phyloP scores from a whole-genome alignment of 2,329 filamentous ascomycete species.

The Fusarium buharicum region DNA sequence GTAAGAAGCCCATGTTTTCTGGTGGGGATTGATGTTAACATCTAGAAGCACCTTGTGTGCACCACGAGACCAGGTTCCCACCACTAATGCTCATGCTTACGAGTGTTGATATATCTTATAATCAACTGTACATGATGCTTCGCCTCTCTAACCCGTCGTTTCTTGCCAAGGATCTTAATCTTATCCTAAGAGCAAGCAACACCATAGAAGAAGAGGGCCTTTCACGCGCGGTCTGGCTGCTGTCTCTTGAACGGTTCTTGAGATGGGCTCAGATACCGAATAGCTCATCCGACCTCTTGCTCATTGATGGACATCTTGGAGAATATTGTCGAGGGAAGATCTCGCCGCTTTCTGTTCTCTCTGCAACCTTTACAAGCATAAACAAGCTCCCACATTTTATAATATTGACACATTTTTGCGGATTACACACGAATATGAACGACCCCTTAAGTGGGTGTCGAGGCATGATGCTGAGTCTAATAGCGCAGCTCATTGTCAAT shows the following conservation, averaged over 20 bases:
- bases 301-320: slow-evolving; percentile 7
- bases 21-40: not conserved
- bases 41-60: not conserved
- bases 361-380: slow-evolving; percentile 8
- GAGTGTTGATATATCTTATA: not conserved
- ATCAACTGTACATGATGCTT: slow-evolving; percentile 8
- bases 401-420: slow-evolving; percentile 5
- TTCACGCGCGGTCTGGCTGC: slow-evolving; percentile 6
- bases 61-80: not conserved
- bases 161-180: not conserved
- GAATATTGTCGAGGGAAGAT: slow-evolving; percentile 5
- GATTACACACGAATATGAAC: not conserved
- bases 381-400: not conserved
- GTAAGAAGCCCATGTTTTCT: not conserved
- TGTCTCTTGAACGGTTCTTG: slow-evolving; percentile 1
- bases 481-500: slow-evolving; percentile 2
- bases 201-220: not conserved
- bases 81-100: not conserved
- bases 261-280: slow-evolving; percentile 4
- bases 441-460: slow-evolving; percentile 2
- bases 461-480: slow-evolving; percentile 1
- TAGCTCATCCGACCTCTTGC: slow-evolving; percentile 1
- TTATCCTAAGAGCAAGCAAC: slow-evolving; percentile 6
- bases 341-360: slow-evolving; percentile 11
- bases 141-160: not conserved